These are phyloP conservation scores for Penicillium tannophilum DNA, from an alignment of 495 filamentous ascomycete species.

Conservation along the genomic window DNA sequence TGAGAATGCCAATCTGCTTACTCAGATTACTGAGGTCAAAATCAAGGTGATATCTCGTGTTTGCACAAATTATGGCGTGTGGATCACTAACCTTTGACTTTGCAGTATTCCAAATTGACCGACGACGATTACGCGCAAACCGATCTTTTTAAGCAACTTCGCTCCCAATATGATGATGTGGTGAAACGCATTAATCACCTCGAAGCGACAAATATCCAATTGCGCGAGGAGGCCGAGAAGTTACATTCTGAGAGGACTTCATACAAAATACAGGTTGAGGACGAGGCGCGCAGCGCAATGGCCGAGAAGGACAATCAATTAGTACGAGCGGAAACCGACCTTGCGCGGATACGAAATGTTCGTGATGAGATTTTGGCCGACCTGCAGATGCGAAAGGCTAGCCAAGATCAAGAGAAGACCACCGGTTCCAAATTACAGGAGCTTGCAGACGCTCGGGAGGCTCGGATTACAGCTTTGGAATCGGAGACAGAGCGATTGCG, in stretches of 20 bases:
- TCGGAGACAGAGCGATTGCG: constrained; percentile 75
- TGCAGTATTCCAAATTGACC: constrained; percentile 64
- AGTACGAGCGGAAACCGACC: constrained; percentile 76
- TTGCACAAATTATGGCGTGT: background rate
- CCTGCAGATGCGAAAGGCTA: constrained; percentile 73
- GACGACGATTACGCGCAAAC: constrained; percentile 94
- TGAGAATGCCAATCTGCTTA: constrained; percentile 77
- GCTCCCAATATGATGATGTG: constrained; percentile 86
- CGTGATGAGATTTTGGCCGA: constrained; percentile 86
- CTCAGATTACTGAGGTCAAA: constrained; percentile 72
- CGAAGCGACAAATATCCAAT: constrained; percentile 82
- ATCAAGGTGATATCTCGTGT: constrained; percentile 48
- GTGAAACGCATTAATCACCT: constrained; percentile 89
- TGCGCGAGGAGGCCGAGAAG: constrained; percentile 83
- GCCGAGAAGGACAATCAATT: constrained; percentile 80
- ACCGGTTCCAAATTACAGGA: constrained; percentile 73
- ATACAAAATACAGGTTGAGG: constrained; percentile 76
- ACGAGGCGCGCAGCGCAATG: constrained; percentile 68
- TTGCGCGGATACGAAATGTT: constrained; percentile 77
- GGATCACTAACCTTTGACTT: constrained; percentile 12
- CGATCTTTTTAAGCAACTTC: constrained; percentile 89
- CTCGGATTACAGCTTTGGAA: constrained; percentile 77
- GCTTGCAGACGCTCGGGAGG: constrained; percentile 71
- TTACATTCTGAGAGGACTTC: constrained; percentile 80
- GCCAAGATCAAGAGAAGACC: constrained; percentile 72